Evolutionary conservation across 768 basidiomycete genomes (phyloP).

Genomic region (Kwoniella mangroviensis): DNA sequence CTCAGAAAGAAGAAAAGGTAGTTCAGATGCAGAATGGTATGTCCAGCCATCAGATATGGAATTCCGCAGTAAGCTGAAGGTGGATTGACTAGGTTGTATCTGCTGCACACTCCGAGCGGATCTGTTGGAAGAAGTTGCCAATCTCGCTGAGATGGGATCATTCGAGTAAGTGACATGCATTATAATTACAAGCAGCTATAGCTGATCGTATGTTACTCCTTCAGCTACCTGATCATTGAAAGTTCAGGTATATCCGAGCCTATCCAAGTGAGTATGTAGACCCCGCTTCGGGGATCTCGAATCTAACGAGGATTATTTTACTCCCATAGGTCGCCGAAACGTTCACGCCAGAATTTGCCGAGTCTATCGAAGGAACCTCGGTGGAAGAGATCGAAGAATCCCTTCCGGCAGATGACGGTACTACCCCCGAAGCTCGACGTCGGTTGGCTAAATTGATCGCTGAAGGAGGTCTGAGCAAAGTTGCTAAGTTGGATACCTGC

Average conservation of each 20-base stretch:
- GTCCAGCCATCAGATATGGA: neutral
- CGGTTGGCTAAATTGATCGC: constrained; percentile 51
- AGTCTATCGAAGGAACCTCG: constrained; percentile 31
- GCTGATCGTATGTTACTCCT: neutral
- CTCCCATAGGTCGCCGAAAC: constrained; percentile 53
- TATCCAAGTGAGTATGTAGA: constrained; percentile 35
- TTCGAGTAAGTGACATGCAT: constrained; percentile 40
- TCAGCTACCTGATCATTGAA: constrained; percentile 56
- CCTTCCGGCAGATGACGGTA: constrained; percentile 18
- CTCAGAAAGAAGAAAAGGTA: constrained; percentile 51
- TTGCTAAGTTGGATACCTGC: constrained; percentile 54
- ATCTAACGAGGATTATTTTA: neutral
- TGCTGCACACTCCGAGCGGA: constrained; percentile 58
- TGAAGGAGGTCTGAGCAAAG: constrained; percentile 48
- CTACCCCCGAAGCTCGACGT: constrained; percentile 27
- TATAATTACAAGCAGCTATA: no score
- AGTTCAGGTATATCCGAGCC: constrained; percentile 55
- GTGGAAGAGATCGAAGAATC: constrained; percentile 41
- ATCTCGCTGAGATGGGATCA: constrained; percentile 41
- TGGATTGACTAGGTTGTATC: constrained; percentile 48
- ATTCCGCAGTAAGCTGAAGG: no score
- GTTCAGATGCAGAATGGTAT: constrained; percentile 56
- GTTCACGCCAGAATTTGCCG: constrained; percentile 53
- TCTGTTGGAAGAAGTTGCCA: constrained; percentile 55
- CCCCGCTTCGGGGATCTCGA: neutral